Percentiles rank a stretch among this genome's conserved stretches.
phyloP scores from a whole-genome alignment of 129 eudicot species.

The Chrysanthemum seticuspe region DNA sequence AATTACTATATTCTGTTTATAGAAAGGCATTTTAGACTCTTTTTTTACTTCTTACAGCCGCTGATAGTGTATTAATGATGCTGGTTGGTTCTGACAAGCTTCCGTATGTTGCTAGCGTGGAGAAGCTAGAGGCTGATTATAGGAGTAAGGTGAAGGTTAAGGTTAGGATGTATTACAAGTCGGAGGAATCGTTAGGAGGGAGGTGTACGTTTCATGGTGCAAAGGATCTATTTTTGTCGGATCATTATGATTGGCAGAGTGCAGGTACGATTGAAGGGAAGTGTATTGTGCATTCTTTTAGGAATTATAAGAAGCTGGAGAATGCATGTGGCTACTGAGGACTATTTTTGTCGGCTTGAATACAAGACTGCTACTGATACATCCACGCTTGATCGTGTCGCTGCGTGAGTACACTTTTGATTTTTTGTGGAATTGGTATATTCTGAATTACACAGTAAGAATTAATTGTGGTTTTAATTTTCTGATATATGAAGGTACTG shows the following conservation, averaged over 20 bases:
- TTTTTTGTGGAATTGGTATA: not conserved
- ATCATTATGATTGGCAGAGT: constrained; percentile 22
- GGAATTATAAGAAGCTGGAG: too few species aligned
- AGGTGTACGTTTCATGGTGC: constrained; percentile 17
- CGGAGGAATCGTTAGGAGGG: constrained; percentile 13
- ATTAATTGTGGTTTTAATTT: not conserved
- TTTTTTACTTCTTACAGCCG: not conserved
- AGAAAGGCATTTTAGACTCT: not conserved
- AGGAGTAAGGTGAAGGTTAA: constrained; percentile 9
- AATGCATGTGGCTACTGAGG: too few species aligned
- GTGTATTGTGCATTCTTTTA: too few species aligned
- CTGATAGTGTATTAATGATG: constrained; percentile 20
- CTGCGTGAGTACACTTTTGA: constrained; percentile 13
- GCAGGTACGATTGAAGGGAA: too few species aligned
- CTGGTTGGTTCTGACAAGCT: constrained; percentile 6
- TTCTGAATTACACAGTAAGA: not conserved
- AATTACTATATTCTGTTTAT: not conserved
- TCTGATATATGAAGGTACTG: too few species aligned
- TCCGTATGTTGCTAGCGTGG: constrained; percentile 23
- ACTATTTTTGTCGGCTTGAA: constrained; percentile 25
- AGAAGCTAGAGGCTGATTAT: constrained; percentile 23
- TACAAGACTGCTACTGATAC: constrained; percentile 24
- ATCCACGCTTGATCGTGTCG: constrained; percentile 16
- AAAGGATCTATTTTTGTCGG: constrained; percentile 17
- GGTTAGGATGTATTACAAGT: constrained; percentile 14